phyloP scores from a whole-genome alignment of 495 filamentous ascomycete genomes.

The Pyronema domesticum region DNA sequence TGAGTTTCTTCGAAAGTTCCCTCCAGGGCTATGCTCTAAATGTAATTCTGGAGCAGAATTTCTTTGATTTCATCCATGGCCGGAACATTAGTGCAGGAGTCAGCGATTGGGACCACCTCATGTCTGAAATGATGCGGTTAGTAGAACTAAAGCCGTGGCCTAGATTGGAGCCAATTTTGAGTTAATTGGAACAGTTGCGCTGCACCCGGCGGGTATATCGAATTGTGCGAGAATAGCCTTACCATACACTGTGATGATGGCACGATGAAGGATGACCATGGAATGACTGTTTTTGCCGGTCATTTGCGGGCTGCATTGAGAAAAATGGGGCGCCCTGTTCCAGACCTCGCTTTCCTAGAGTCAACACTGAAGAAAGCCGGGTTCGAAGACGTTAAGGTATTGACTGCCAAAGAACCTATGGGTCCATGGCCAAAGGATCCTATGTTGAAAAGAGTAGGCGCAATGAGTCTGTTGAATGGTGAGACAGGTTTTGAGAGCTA shows the following conservation, averaged over 20 bases:
- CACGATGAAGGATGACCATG: neutral
- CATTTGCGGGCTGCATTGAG: no score
- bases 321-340: neutral
- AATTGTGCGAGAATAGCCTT: neutral
- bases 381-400: neutral
- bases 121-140: neutral
- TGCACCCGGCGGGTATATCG: neutral
- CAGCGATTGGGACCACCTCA: conserved; percentile 16
- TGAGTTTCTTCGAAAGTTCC: neutral
- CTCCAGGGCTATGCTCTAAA: neutral
- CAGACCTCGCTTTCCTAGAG: neutral
- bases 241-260: neutral
- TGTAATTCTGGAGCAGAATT: neutral
- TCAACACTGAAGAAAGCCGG: neutral
- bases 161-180: neutral
- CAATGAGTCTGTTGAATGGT: neutral
- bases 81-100: conserved; percentile 24
- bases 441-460: neutral
- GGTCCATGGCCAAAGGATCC: conserved; percentile 6
- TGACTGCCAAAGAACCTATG: neutral
- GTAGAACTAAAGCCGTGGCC: neutral
- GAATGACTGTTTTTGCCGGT: neutral
- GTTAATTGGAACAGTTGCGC: neutral
- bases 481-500: neutral
- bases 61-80: conserved; percentile 30